Conservation (phyloP, 2,329 filamentous ascomycete genomes). For the Sporothrix mexicana region DNA sequence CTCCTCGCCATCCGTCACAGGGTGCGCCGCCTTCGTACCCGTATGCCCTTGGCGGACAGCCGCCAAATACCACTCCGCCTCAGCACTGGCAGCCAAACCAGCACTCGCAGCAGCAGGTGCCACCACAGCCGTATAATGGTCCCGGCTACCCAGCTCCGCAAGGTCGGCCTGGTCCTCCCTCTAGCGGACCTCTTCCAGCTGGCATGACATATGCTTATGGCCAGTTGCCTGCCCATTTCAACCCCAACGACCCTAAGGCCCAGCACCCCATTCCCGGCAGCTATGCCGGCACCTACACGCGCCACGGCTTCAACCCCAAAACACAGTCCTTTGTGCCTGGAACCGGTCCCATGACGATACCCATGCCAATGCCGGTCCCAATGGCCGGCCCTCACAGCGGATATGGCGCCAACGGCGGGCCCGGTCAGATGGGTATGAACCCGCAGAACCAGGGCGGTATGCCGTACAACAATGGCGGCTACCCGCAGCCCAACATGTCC, state of each 20-base stretch:
- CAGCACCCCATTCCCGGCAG: conserved; percentile 86
- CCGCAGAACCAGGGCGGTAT: conserved; percentile 39
- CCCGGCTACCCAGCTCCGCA: conserved; percentile 39
- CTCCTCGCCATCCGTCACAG: conserved; percentile 31
- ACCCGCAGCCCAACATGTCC: conserved; percentile 48
- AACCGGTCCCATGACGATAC: conserved; percentile 56
- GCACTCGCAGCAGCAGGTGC: conserved; percentile 31
- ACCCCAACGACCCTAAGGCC: conserved; percentile 72
- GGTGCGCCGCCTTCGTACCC: conserved; percentile 33
- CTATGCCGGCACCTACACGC: conserved; percentile 63
- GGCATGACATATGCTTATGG: conserved; percentile 75
- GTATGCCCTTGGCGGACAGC: conserved; percentile 47
- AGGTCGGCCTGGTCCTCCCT: conserved; percentile 37
- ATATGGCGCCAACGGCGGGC: conserved; percentile 19
- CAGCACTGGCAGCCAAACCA: conserved; percentile 46
- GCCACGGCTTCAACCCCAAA: conserved; percentile 91
- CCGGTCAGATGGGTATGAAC: conserved; percentile 21
- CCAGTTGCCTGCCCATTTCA: conserved; percentile 73
- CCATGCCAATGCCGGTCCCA: conserved; percentile 51
- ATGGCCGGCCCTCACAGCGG: neutral
- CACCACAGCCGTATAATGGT: conserved; percentile 41
- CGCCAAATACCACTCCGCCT: conserved; percentile 40
- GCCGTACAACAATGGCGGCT: conserved; percentile 53
- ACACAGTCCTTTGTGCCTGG: conserved; percentile 88
- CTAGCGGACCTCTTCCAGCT: conserved; percentile 37